Percentiles rank a stretch among this genome's conserved stretches.
Conservation (phyloP, 2,329 filamentous ascomycete genomes). For the Drechslerella dactyloides region DNA sequence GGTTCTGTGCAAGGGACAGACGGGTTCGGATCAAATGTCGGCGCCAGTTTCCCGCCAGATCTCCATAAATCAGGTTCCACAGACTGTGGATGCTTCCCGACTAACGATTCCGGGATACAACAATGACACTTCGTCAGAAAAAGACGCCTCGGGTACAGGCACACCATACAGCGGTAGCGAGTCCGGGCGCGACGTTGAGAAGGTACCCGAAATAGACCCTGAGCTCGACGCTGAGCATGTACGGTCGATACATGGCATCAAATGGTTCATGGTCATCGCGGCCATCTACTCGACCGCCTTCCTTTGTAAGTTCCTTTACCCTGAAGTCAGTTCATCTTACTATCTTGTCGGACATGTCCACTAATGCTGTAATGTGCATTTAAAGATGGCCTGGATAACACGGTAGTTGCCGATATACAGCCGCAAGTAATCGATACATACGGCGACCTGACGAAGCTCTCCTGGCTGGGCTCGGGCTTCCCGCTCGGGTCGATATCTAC, state of each 20-base stretch:
- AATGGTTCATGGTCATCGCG: constrained; percentile 54
- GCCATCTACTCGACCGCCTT: constrained; percentile 55
- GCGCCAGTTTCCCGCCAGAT: constrained; percentile 40
- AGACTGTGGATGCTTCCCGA: constrained; percentile 16
- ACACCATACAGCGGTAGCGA: constrained; percentile 44
- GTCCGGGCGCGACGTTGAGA: constrained; percentile 37
- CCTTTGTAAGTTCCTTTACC: constrained; percentile 53
- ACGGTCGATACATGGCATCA: constrained; percentile 39
- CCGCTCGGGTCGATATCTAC: constrained; percentile 59
- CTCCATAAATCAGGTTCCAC: constrained; percentile 39
- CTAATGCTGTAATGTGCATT: no score
- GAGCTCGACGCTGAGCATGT: constrained; percentile 25
- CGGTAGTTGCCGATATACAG: constrained; percentile 62
- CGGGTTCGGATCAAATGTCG: constrained; percentile 22
- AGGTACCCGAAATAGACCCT: constrained; percentile 17
- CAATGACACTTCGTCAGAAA: constrained; percentile 27
- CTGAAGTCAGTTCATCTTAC: no score
- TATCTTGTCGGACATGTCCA: no score
- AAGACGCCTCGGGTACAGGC: constrained; percentile 33
- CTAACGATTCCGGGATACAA: constrained; percentile 21
- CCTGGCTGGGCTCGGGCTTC: constrained; percentile 60
- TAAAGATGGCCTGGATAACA: constrained; percentile 60
- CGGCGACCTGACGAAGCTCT: constrained; percentile 58
- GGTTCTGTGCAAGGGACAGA: background rate
- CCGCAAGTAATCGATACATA: constrained; percentile 58